These are phyloP conservation scores for Trichoderma aggressivum DNA, from an alignment of 2,329 filamentous ascomycete species.

Conservation along the genomic window DNA sequence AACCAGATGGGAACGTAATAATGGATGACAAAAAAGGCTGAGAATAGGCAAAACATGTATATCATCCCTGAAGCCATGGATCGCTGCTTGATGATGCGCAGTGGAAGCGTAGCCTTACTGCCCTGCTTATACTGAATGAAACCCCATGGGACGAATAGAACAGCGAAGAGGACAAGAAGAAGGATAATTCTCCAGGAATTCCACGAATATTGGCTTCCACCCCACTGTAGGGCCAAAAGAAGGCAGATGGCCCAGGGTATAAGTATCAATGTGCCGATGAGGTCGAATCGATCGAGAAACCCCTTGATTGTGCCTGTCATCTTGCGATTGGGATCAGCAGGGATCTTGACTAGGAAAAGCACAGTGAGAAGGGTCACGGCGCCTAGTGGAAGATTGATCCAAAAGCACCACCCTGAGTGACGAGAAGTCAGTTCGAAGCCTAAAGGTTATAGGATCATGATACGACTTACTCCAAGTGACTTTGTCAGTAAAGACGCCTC, in stretches of 20 bases:
- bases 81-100: constrained; percentile 37
- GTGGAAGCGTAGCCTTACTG: constrained; percentile 28
- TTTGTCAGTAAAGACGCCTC: neutral
- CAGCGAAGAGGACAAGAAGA: neutral
- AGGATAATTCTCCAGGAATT: constrained; percentile 19
- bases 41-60: constrained; percentile 35
- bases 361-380: neutral
- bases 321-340: neutral
- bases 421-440: neutral
- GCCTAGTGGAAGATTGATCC: neutral
- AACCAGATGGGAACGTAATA: constrained; percentile 40
- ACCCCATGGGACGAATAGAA: constrained; percentile 12
- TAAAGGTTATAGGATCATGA: fast-evolving
- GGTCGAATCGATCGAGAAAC: neutral
- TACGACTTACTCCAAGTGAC: constrained; percentile 21
- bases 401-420: neutral
- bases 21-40: constrained; percentile 25
- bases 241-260: constrained; percentile 40
- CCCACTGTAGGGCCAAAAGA: constrained; percentile 47
- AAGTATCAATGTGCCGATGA: neutral
- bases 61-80: constrained; percentile 31
- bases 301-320: neutral
- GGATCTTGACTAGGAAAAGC: neutral
- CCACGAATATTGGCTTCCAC: constrained; percentile 32
- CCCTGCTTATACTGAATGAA: constrained; percentile 19